Evolutionary conservation across 1,139 yeast species (phyloP), one percentile per base, ranked within the genome.

Genomic region (Arxiozyma slooffiae): DNA sequence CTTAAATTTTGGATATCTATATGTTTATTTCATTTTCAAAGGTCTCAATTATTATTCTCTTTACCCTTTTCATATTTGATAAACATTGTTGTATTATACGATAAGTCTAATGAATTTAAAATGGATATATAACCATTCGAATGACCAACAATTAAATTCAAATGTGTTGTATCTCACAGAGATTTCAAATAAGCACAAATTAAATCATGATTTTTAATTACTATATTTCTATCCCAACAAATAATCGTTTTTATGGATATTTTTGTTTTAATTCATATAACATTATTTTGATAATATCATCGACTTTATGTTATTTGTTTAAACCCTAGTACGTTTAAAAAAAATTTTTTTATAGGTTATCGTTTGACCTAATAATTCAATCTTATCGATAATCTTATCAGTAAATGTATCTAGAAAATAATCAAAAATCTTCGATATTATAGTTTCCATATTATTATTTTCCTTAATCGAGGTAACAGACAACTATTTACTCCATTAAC

Each of bases 311-410:
- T 41, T 26, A 26, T 47, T 42, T 4, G 23, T 40, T 20, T 46
- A 48, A 17, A 43, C 40, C 22, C 7, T 14, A 6, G 55, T 52
- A 18, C 57, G 50, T 8, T n/a, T n/a, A n/a, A n/a, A n/a, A n/a
- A 60, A 42, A 34, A 60, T 56, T 26, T 50, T 43, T 30, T 53
- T 55, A 30, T 48, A 44, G 5, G 55, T 49, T 6, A 60, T 30
- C 1, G 48, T 38, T 44, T 60, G 63, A 4, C 62, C 62, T 17
- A 50, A 46, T n/a, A 57, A 58, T 40, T 53, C 54, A 18, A 59
- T 47, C 9, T 54, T 48, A 44, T 60, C 64, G 22, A 60, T 49
- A 11, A 57, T 38, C 38, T 52, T 53, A 6, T 48, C 55, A 11
- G 54, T 53, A 20, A 46, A 52, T 41, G 54, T 48, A 24, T 53